Conservation (phyloP, 2,329 filamentous ascomycete species). For the Sclerotinia minor region DNA sequence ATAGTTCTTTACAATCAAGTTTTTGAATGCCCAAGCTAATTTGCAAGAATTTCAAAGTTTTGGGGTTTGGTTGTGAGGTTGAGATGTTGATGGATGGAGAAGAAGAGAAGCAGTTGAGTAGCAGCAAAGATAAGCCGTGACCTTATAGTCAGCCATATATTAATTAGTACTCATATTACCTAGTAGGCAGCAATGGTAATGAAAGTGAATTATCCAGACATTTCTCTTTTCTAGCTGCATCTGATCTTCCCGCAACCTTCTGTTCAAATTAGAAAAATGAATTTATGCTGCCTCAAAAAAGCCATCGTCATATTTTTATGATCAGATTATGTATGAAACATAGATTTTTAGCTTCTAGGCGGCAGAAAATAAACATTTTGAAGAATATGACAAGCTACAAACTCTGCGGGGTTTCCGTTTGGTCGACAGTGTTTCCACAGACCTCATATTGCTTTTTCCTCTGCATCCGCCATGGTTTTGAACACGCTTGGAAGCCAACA, state of each 20-base stretch:
- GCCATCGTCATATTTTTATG: too few species aligned
- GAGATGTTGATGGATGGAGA: not conserved
- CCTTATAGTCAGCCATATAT: not conserved
- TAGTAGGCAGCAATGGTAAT: not conserved
- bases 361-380: not conserved
- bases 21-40: not conserved
- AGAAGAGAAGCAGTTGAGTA: constrained; percentile 4
- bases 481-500: not conserved
- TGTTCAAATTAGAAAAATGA: not conserved
- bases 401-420: not conserved
- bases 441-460: constrained; percentile 2
- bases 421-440: not conserved
- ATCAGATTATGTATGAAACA: not conserved
- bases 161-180: not conserved
- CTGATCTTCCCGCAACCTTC: not conserved
- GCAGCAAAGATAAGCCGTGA: not conserved
- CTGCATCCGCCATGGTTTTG: not conserved
- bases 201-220: constrained; percentile 2
- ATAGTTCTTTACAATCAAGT: not conserved
- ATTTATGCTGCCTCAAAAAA: not conserved
- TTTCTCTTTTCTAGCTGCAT: not conserved
- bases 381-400: constrained; percentile 11
- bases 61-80: not conserved
- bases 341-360: not conserved
- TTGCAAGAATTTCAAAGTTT: not conserved